Base-by-base conservation (phyloP, 441 rosid genomes). In the Jatropha multifida region DNA sequence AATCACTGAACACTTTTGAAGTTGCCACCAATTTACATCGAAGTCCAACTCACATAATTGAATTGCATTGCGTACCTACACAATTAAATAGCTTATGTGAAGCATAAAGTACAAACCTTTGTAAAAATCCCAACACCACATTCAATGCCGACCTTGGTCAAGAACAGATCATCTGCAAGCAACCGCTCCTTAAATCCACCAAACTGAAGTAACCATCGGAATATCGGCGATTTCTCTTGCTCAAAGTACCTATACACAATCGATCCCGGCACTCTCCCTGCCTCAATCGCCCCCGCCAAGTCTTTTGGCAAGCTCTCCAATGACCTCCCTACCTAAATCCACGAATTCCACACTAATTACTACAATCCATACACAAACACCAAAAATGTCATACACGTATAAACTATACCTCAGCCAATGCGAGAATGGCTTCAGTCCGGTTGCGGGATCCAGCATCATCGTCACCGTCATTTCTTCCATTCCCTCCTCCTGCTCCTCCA, bases 101-200 rank as follows among this genome's bases (percentile, higher is more conserved):
- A 44, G 60, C 41, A 65, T 12, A 40, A 52, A 68, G 49, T 7
- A 65, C 67, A 56, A 71, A 90, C 99, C 97, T 93, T 93, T 41
- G 97, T 93, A 85, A 93, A 93, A 82, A 94, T 77, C 18, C 99
- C 99, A 77, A 94, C 98, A 55, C 99, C 98, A 81, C 99, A 93
- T 75, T 94, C 99, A 76, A 93, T 90, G 38, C 74, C 86, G 74
- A 95, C 89, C 86, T 95, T 95, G 38, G 97, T 88, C 76, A 93
- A 83, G 88, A 94, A 94, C 68, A 94, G 88, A 88, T 94, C 99
- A 83, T 94, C 98, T n/a, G 94, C 99, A 71, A 94, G 87, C 4
- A 93, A 78, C 68, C 99, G 81, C 76, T 94, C 99, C 67, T 89
- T 89, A 71, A 94, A 94, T 49, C 99, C 99, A 73, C 87, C 89